Evolutionary conservation across 495 filamentous ascomycete species (phyloP).

Genomic region (Aspergillus asperescens): DNA sequence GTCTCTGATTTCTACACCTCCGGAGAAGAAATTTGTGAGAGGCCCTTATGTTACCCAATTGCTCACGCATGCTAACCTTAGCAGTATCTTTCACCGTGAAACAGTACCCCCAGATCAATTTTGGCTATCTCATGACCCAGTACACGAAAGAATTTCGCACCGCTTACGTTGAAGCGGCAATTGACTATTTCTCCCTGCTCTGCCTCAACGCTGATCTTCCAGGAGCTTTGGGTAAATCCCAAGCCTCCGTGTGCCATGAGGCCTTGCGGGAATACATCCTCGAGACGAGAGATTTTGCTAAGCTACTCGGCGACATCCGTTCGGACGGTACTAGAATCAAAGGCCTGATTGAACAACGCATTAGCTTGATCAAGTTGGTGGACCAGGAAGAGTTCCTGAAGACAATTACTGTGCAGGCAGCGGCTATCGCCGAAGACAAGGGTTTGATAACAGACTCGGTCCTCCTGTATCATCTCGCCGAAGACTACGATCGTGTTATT

Average conservation of each 20-base stretch:
- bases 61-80: constrained; percentile 27
- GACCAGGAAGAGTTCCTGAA: constrained; percentile 79
- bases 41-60: background rate
- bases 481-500: constrained; percentile 89
- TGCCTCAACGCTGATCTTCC: constrained; percentile 86
- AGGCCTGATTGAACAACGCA: constrained; percentile 85
- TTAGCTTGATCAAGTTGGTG: constrained; percentile 70
- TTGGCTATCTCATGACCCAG: constrained; percentile 84
- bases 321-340: constrained; percentile 74
- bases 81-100: constrained; percentile 66
- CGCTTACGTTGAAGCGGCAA: constrained; percentile 75
- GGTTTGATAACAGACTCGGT: constrained; percentile 89
- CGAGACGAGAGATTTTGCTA: constrained; percentile 90
- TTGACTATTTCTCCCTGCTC: constrained; percentile 89
- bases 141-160: constrained; percentile 95
- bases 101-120: constrained; percentile 83
- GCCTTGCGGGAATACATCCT: constrained; percentile 92
- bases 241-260: constrained; percentile 81
- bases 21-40: constrained; percentile 66
- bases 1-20: constrained; percentile 67
- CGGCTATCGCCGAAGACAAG: constrained; percentile 86
- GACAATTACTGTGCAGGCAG: constrained; percentile 83
- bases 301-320: constrained; percentile 85
- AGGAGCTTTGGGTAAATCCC: constrained; percentile 64
- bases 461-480: constrained; percentile 86